Evolutionary conservation across 2,329 filamentous ascomycete genomes (phyloP).

Genomic region (Xylaria sp.): DNA sequence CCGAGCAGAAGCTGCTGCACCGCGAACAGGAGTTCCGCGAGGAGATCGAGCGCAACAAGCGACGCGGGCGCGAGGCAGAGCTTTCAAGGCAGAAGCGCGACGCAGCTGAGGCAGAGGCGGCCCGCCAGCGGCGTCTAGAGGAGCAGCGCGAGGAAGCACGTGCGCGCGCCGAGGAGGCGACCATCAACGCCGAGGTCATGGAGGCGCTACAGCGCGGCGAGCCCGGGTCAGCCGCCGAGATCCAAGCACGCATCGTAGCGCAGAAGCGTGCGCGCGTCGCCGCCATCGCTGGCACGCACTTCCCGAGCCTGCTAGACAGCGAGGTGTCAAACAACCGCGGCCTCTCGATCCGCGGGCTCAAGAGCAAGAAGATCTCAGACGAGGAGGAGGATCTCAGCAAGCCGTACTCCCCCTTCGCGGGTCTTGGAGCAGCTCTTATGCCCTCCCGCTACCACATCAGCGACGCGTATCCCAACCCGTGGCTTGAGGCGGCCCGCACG

Average conservation of each 20-base stretch:
- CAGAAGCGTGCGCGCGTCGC: constrained; percentile 77
- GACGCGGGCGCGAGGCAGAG: constrained; percentile 66
- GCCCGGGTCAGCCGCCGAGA: constrained; percentile 68
- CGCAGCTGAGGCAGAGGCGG: constrained; percentile 74
- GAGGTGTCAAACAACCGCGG: constrained; percentile 47
- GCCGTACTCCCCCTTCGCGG: constrained; percentile 90
- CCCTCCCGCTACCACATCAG: constrained; percentile 77
- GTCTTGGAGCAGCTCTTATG: constrained; percentile 63
- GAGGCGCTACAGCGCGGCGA: constrained; percentile 73
- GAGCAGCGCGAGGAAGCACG: constrained; percentile 76
- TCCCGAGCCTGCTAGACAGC: constrained; percentile 42
- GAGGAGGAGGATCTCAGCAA: constrained; percentile 72
- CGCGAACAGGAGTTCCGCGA: constrained; percentile 80
- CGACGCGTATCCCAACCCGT: constrained; percentile 76
- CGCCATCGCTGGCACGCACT: constrained; percentile 54
- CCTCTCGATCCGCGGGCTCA: constrained; percentile 83
- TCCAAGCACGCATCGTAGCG: constrained; percentile 71
- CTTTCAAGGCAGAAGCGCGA: constrained; percentile 65
- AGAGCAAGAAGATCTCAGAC: constrained; percentile 65
- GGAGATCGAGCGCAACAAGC: constrained; percentile 72
- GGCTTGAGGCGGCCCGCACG: constrained; percentile 73
- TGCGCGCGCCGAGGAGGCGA: constrained; percentile 71
- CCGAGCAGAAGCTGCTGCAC: constrained; percentile 59
- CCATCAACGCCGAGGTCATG: constrained; percentile 75
- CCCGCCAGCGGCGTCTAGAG: constrained; percentile 69